Base-by-base conservation (phyloP, 2,329 filamentous ascomycete species). In the Sporothrix brasiliensis region DNA sequence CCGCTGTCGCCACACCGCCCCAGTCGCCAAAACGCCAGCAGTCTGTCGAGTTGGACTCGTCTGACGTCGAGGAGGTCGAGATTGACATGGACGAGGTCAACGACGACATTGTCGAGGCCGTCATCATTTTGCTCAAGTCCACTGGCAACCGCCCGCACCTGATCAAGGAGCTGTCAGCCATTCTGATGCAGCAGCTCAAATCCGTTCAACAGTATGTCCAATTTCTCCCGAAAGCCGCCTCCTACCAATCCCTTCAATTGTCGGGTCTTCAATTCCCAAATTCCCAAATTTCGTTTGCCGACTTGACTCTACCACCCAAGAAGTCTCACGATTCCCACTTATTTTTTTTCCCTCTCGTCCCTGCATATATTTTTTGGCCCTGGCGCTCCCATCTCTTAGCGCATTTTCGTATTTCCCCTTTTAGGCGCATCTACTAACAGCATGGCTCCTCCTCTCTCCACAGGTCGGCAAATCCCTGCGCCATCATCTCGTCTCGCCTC, bases 381-480 rank as follows among this genome's bases (percentile, higher is more conserved):
- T 16, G 10, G 47, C 49, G 34, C 49, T 39, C 52, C 56, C 65
- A 27, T 39, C 53, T 61, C 49, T 60, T 69, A 65, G 53, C 58
- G 60, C 49, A 44, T 49, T 71, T 44, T 47, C 27, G 47, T 24
- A 44, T 68, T 68, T 71, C 68, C 60, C 61, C 60, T 49, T 65
- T 72, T 68, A 50, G 70, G 67, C 41, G 52, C 61, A 73, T 77
- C 78, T 74, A 76, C 77, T 78, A 77, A 76, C 74, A 74, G 21
- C 56, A 9, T 60, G 34, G 56, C 34, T 60, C 19, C 56, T 39
- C n/a, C 9, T n/a, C 74, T 74, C 72, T 66, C 53, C 74, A 70
- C 79, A 98, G 95, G 81, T 98, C 95, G 74, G 93, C 94, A 68
- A 98, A 98, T 79, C 94, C 94, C 70, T 93, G 92, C 77, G 94